Evolutionary conservation across 2,329 filamentous ascomycete species (phyloP), one percentile per base, ranked within the genome.

Genomic region (Cladosporium sp.): DNA sequence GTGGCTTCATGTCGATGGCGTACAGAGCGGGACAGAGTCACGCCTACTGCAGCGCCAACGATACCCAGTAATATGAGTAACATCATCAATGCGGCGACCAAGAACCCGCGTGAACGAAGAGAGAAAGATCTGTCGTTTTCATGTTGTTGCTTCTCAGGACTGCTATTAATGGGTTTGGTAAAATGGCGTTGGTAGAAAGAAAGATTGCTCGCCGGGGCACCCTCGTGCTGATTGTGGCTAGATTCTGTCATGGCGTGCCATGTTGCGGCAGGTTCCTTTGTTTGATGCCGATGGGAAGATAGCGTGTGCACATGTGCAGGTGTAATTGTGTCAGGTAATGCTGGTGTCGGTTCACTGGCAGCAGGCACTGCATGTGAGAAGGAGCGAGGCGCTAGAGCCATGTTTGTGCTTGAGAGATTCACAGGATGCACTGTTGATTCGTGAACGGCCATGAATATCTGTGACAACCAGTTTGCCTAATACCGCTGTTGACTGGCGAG

Each of bases 101-200:
- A 14, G 28, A 67, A 67, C 16, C 74, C 72, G 32, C 67, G 66
- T 13, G 73, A 74, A 3, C 71, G 66, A 54, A 74, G 70, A 1
- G 73, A 71, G 66, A 76, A 75, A 10, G 64, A 66, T 51, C 69
- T 59, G 23, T 58, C 64, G 21, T 25, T 39, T 13, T 62, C 26
- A 23, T 25, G 60, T 30, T 54, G 60, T 34, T 51, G 39, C 64
- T 71, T 71, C 30, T 67, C 67, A 34, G 65, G 54, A 26, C 69
- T 67, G 23, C 30, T 36, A 30, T 46, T 58, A 10, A 54, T 61
- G 10, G 66, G 49, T 43, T 64, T 70, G 54, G 69, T 73, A 58
- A 74, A 75, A 51, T 72, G 67, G 30, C 65, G 66, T 34, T 72
- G 65, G 25, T 70, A 68, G 64, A 75, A 74, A 14, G 71, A 67